These are phyloP conservation scores for Zasmidium angulare DNA, from an alignment of 2,329 filamentous ascomycete species.

Conservation along the genomic window DNA sequence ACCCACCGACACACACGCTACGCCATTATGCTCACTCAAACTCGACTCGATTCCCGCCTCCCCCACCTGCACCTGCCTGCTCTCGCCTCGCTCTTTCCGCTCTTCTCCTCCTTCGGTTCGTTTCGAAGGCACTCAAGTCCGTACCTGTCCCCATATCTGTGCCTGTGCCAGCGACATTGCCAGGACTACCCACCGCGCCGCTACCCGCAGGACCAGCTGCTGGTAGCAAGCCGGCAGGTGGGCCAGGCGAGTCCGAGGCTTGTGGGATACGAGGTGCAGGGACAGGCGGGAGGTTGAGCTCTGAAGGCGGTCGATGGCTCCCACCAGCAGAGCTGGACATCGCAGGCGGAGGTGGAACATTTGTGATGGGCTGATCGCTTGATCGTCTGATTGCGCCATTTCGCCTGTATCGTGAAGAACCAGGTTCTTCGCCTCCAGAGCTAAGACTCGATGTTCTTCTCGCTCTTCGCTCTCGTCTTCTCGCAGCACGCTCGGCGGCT, in stretches of 20 bases:
- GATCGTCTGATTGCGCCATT: conserved; percentile 23
- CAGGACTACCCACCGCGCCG: conserved; percentile 37
- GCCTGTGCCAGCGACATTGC: conserved; percentile 38
- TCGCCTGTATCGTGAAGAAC: conserved; percentile 19
- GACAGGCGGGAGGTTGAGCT: conserved; percentile 32
- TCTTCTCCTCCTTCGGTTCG: conserved; percentile 53
- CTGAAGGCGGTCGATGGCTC: conserved; percentile 24
- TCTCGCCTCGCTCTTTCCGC: conserved; percentile 51
- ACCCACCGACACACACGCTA: neutral
- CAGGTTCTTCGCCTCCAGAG: conserved; percentile 37
- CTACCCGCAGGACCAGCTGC: conserved; percentile 28
- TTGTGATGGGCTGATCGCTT: conserved; percentile 32
- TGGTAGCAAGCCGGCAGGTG: conserved; percentile 7
- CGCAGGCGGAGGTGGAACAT: conserved; percentile 32
- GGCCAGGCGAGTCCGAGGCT: conserved; percentile 13
- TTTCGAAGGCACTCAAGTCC: conserved; percentile 50
- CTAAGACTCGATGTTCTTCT: conserved; percentile 36
- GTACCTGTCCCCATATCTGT: conserved; percentile 40
- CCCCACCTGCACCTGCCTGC: conserved; percentile 29
- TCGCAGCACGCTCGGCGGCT: conserved; percentile 57
- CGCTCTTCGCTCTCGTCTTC: conserved; percentile 48
- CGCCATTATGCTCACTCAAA: conserved; percentile 41
- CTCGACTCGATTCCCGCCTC: conserved; percentile 48
- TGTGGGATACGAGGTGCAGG: conserved; percentile 16
- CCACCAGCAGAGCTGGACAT: conserved; percentile 26